These are phyloP conservation scores for Graphium sp. DNA, from an alignment of 2,329 filamentous ascomycete species.

Conservation along the genomic window DNA sequence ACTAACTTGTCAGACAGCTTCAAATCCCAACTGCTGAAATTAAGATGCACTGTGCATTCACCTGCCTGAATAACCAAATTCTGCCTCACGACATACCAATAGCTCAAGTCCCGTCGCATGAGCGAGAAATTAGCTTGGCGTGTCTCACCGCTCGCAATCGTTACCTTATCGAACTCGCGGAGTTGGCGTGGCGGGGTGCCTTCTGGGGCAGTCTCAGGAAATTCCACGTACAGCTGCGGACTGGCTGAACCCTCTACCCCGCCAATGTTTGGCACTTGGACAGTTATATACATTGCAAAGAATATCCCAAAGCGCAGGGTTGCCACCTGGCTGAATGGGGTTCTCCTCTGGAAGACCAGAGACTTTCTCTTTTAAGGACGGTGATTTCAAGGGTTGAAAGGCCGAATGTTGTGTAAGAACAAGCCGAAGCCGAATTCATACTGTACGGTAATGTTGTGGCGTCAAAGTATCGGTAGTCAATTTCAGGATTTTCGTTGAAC, in stretches of 20 bases:
- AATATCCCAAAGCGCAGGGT: slow-evolving; percentile 27
- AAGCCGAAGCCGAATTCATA: slow-evolving; percentile 41
- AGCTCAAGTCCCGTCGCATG: slow-evolving; percentile 46
- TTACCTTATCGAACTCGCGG: slow-evolving; percentile 48
- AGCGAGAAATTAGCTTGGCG: slow-evolving; percentile 31
- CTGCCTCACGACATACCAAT: slow-evolving; percentile 45
- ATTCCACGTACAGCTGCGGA: slow-evolving; percentile 28
- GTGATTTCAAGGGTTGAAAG: slow-evolving; percentile 28
- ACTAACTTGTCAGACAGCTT: no score
- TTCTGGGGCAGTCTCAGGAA: slow-evolving; percentile 19
- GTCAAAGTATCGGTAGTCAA: slow-evolving; percentile 40
- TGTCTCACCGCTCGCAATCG: slow-evolving; percentile 25
- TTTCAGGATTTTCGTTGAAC: slow-evolving; percentile 31
- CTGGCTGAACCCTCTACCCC: slow-evolving; percentile 24
- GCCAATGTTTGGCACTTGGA: slow-evolving; percentile 24
- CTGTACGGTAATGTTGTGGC: slow-evolving; percentile 26
- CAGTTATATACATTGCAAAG: slow-evolving; percentile 20
- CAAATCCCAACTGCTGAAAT: slow-evolving; percentile 27
- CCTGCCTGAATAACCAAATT: slow-evolving; percentile 38
- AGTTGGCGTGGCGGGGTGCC: slow-evolving; percentile 36
- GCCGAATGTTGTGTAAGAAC: slow-evolving; percentile 35
- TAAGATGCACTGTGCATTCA: slow-evolving; percentile 24
- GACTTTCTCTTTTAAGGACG: no score
- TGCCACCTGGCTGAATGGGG: no score
- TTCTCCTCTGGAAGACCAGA: no score